Evolutionary conservation across 2,329 filamentous ascomycete species (phyloP).

Genomic region (Trichoderma harzianum): DNA sequence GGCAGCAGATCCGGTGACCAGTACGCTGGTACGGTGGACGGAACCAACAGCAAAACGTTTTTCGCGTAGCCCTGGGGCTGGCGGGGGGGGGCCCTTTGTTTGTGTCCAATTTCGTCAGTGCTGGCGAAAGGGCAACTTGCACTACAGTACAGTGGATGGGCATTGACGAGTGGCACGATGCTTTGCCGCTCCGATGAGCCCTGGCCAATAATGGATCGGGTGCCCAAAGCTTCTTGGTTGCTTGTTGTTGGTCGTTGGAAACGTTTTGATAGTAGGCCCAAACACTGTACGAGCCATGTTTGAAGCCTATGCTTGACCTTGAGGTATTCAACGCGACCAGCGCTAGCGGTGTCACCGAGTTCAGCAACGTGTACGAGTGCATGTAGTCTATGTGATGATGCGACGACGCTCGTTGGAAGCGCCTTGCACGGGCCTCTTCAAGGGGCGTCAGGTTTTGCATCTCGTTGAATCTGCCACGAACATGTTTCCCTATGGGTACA

Average conservation of each 20-base stretch:
- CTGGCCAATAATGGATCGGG: background rate
- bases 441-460: background rate
- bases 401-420: background rate
- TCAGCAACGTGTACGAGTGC: background rate
- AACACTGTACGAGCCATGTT: background rate
- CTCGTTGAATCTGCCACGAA: background rate
- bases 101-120: background rate
- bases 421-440: background rate
- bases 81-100: background rate
- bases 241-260: background rate
- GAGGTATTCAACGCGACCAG: background rate
- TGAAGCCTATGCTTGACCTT: background rate
- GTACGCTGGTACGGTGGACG: background rate
- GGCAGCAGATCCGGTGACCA: background rate
- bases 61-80: background rate
- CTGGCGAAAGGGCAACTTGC: background rate
- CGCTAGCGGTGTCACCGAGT: background rate
- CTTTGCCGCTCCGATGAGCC: background rate
- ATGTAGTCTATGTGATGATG: background rate
- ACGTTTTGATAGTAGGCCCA: background rate
- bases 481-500: no score
- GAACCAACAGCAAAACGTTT: background rate
- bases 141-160: background rate
- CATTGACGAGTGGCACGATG: background rate
- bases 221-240: background rate